Conservation (phyloP, 2,329 filamentous ascomycete species). For the Talaromyces sp. region DNA sequence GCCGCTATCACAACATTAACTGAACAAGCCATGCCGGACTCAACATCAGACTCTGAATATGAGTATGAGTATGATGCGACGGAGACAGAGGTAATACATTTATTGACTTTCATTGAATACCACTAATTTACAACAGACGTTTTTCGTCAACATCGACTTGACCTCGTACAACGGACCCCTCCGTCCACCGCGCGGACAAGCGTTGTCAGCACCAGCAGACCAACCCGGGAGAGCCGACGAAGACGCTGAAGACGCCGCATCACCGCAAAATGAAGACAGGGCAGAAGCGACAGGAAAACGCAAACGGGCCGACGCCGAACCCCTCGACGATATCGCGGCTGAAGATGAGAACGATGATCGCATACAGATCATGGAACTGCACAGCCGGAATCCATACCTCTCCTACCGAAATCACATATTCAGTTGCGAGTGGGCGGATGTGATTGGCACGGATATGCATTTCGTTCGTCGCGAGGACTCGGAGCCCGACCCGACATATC, state of each 20-base stretch:
- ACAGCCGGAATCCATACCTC: constrained; percentile 71
- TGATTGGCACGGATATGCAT: constrained; percentile 79
- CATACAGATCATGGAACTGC: constrained; percentile 80
- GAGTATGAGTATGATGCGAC: constrained; percentile 61
- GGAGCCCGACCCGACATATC: constrained; percentile 49
- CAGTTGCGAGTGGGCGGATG: constrained; percentile 74
- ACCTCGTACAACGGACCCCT: constrained; percentile 44
- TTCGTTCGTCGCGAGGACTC: constrained; percentile 55
- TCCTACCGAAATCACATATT: constrained; percentile 77
- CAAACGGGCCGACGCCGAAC: neutral
- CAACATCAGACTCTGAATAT: constrained; percentile 33
- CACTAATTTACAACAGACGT: constrained; percentile 40
- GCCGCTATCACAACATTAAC: neutral
- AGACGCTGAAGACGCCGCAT: constrained; percentile 16
- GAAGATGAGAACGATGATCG: constrained; percentile 28
- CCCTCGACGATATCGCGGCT: neutral
- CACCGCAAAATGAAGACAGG: constrained; percentile 31
- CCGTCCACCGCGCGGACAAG: constrained; percentile 32
- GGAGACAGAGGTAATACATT: constrained; percentile 48
- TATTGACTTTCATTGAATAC: neutral
- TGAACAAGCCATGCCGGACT: constrained; percentile 18
- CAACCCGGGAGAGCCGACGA: neutral
- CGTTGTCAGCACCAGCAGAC: constrained; percentile 19
- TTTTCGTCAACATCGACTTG: constrained; percentile 61
- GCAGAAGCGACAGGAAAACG: constrained; percentile 4